A percentile compares a stretch with the other conserved stretches of the same genome.
Evolutionary conservation across 306 rosid genomes (phyloP).

Genomic region (Citrullus colocynthis): DNA sequence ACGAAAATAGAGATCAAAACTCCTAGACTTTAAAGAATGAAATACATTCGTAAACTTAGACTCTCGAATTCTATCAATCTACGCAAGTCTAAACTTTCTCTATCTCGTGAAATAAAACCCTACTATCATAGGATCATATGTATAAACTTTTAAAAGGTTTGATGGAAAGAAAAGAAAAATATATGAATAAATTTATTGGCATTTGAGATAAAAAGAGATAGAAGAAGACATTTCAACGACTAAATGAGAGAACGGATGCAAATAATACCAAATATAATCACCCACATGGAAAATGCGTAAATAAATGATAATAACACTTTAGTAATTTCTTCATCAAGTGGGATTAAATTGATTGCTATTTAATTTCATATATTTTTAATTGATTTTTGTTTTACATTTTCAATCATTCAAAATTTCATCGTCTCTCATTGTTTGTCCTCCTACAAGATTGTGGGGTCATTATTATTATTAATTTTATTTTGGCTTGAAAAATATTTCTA

Average conservation of each 20-base stretch:
- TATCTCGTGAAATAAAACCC: too few relatives aligned
- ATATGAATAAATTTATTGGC: background rate
- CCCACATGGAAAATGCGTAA: background rate
- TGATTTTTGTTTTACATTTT: background rate
- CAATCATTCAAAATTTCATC: background rate
- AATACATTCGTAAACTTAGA: too few relatives aligned
- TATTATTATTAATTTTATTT: background rate
- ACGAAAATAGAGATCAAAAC: too few relatives aligned
- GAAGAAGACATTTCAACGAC: background rate
- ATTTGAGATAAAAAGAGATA: background rate
- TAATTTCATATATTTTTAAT: background rate
- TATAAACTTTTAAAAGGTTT: background rate
- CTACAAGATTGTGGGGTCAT: background rate
- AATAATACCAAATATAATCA: background rate
- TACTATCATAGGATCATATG: too few relatives aligned
- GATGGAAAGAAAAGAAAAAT: background rate
- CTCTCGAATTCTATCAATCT: too few relatives aligned
- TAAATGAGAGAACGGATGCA: background rate
- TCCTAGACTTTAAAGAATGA: too few relatives aligned
- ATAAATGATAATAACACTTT: background rate
- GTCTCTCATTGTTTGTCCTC: background rate
- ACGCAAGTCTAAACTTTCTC: too few relatives aligned
- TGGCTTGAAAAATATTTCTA: background rate
- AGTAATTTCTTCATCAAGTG: background rate
- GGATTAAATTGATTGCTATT: background rate